phyloP scores from a whole-genome alignment of 176 grass and related monocot species.

The maize (Zea mays) region DNA sequence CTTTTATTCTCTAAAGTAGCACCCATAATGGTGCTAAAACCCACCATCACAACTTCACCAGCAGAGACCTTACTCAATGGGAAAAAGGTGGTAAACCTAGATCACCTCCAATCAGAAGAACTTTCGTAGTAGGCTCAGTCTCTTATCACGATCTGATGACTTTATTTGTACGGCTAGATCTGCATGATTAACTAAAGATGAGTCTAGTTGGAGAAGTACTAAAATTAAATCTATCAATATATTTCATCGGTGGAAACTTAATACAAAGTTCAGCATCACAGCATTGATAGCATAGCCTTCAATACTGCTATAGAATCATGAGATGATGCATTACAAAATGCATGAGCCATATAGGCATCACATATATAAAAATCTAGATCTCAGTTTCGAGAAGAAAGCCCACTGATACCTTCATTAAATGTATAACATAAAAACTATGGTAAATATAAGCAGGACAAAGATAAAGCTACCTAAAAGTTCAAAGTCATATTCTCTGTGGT shows the following conservation, averaged over 20 bases:
- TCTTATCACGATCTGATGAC: slow-evolving; percentile 43
- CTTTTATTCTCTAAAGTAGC: too few relatives aligned
- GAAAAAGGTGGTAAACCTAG: too few relatives aligned
- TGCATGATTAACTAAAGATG: slow-evolving; percentile 41
- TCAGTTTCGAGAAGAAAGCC: background rate
- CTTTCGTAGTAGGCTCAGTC: slow-evolving; percentile 55
- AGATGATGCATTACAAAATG: too few relatives aligned
- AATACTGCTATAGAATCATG: too few relatives aligned
- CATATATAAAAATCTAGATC: background rate
- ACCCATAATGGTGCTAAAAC: too few relatives aligned
- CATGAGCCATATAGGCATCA: too few relatives aligned
- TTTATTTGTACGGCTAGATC: slow-evolving; percentile 57
- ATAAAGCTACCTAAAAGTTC: slow-evolving; percentile 10
- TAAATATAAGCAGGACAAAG: background rate
- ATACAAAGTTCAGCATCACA: too few relatives aligned
- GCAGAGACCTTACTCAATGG: too few relatives aligned
- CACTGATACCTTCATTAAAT: background rate
- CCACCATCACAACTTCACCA: too few relatives aligned
- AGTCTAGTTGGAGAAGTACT: slow-evolving; percentile 2
- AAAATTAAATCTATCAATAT: too few relatives aligned
- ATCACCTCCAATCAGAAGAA: slow-evolving; percentile 93
- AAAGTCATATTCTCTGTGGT: background rate
- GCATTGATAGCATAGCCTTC: too few relatives aligned
- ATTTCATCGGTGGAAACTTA: too few relatives aligned
- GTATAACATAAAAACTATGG: background rate